Percentiles rank a stretch among this genome's conserved stretches.
Evolutionary conservation across 2,329 filamentous ascomycete genomes (phyloP).

Genomic region (Emergomyces africanus): DNA sequence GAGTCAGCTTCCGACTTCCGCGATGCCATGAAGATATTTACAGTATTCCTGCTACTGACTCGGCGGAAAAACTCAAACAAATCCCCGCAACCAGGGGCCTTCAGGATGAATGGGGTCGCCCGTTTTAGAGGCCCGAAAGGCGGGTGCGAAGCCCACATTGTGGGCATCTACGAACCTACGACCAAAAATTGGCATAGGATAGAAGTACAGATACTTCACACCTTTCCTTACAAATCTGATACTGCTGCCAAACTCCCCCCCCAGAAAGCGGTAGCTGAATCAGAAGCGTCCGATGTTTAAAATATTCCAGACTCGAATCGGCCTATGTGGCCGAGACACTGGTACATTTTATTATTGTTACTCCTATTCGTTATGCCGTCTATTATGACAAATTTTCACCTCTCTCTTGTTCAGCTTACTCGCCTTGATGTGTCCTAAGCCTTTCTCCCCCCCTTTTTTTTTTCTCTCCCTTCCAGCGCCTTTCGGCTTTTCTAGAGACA

Average conservation of each 20-base stretch:
- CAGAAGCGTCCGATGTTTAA: background rate
- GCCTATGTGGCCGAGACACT: background rate
- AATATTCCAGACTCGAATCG: background rate
- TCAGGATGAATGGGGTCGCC: constrained; percentile 4
- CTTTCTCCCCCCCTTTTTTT: background rate
- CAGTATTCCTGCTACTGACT: background rate
- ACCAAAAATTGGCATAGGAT: constrained; percentile 1
- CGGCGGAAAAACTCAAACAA: background rate
- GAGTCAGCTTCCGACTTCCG: background rate
- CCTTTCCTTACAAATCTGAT: background rate
- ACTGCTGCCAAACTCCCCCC: background rate
- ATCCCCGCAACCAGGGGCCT: background rate
- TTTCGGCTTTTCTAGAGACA: background rate
- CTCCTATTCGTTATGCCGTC: background rate
- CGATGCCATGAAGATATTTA: background rate
- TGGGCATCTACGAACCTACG: background rate
- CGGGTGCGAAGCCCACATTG: constrained; percentile 1
- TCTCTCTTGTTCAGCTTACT: background rate
- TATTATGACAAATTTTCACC: background rate
- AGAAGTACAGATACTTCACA: background rate
- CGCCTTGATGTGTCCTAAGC: too few relatives aligned
- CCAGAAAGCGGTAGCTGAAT: background rate
- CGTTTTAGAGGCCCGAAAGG: constrained; percentile 3
- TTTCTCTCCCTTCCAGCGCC: background rate
- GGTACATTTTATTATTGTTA: background rate